Conservation (phyloP, 2,329 filamentous ascomycete species). For the Xylariaceae sp. region DNA sequence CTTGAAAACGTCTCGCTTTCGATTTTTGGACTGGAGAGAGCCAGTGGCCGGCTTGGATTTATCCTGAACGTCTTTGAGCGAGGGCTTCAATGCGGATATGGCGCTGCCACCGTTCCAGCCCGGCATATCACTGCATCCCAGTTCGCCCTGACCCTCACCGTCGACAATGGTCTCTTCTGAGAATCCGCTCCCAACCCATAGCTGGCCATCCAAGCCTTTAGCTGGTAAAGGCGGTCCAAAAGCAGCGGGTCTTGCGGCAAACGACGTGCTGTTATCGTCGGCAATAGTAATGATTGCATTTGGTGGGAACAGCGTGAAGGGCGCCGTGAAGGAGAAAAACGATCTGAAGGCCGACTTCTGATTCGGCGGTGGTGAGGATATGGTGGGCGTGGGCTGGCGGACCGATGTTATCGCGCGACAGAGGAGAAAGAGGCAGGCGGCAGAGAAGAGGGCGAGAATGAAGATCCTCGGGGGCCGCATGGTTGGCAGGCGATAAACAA, state of each 20-base stretch:
- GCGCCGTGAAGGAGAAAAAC: conserved; percentile 73
- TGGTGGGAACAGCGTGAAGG: conserved; percentile 89
- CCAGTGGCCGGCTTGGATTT: conserved; percentile 39
- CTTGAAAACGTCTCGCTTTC: conserved; percentile 45
- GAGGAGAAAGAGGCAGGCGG: conserved; percentile 60
- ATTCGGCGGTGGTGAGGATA: conserved; percentile 34
- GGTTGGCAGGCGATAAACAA: conserved; percentile 35
- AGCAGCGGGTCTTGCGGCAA: conserved; percentile 88
- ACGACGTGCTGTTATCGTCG: conserved; percentile 97
- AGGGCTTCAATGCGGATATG: conserved; percentile 51
- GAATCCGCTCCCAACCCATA: conserved; percentile 95
- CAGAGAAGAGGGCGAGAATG: conserved; percentile 60
- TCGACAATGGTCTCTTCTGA: conserved; percentile 74
- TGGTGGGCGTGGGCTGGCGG: conserved; percentile 37
- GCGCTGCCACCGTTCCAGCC: conserved; percentile 75
- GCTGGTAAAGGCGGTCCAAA: conserved; percentile 82
- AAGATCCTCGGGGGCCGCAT: conserved; percentile 62
- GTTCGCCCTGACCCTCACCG: conserved; percentile 75
- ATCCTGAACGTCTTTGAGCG: conserved; percentile 43
- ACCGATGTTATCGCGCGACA: conserved; percentile 57
- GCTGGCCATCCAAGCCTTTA: conserved; percentile 81
- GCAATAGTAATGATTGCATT: conserved; percentile 96
- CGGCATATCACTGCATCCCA: conserved; percentile 93
- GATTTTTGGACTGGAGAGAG: conserved; percentile 41
- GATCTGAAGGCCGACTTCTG: conserved; percentile 56